A percentile compares a stretch with the other conserved stretches of the same genome.
Evolutionary conservation across 139 green algal species (phyloP).

Genomic region (Chlorella sorokiniana): DNA sequence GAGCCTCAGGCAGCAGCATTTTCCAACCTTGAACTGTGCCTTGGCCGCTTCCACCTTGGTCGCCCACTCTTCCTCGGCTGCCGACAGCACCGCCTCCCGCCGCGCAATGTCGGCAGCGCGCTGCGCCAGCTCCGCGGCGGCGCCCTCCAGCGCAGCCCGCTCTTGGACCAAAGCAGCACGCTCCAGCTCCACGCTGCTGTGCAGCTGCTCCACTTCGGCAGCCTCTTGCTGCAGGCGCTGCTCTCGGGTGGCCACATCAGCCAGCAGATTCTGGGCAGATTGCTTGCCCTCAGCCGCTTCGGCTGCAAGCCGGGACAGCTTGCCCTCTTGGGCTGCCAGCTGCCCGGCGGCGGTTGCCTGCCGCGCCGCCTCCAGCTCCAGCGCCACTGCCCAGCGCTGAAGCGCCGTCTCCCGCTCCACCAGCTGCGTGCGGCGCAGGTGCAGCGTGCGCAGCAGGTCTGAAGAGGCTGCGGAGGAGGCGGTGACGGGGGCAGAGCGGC

Average conservation of each 20-base stretch:
- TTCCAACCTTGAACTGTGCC: background rate
- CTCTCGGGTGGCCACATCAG: constrained; percentile 24
- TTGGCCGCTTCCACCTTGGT: background rate
- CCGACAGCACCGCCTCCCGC: constrained; percentile 20
- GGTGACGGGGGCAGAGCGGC: constrained; percentile 30
- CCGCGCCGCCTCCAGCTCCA: constrained; percentile 43
- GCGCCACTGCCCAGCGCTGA: constrained; percentile 55
- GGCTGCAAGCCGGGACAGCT: constrained; percentile 18
- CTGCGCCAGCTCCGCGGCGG: background rate
- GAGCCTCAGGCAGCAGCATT: too few species aligned
- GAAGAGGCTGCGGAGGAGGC: background rate
- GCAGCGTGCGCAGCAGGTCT: constrained; percentile 18
- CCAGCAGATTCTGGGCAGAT: constrained; percentile 23
- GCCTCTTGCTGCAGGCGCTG: constrained; percentile 14
- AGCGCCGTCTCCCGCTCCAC: constrained; percentile 57
- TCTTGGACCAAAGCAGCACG: constrained; percentile 16
- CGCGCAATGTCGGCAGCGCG: constrained; percentile 15
- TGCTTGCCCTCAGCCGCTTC: constrained; percentile 3
- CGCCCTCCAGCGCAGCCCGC: constrained; percentile 26
- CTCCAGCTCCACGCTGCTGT: background rate
- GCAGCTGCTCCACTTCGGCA: background rate
- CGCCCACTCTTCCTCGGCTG: constrained; percentile 22
- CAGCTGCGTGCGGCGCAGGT: constrained; percentile 38
- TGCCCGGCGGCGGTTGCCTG: constrained; percentile 30
- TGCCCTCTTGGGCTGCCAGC: constrained; percentile 26